Percentiles rank a stretch among this genome's conserved stretches.
Evolutionary conservation across 176 grass and related monocot genomes (phyloP).

Genomic region (Musa beccarii): DNA sequence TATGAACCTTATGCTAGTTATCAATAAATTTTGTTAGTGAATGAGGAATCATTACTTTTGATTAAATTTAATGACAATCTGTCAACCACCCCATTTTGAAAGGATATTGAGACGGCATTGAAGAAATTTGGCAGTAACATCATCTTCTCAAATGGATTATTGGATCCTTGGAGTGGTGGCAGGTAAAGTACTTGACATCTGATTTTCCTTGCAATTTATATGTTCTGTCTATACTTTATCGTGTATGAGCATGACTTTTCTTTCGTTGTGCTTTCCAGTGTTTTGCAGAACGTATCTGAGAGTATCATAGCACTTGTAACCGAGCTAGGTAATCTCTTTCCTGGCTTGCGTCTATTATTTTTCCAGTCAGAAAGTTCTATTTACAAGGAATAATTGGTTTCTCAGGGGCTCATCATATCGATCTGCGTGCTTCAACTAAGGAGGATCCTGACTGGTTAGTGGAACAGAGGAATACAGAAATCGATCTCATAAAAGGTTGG

Average conservation of each 20-base stretch:
- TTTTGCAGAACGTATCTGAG: conserved; percentile 74
- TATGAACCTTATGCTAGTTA: too few relatives aligned
- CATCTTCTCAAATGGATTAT: conserved; percentile 92
- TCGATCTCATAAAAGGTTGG: conserved; percentile 65
- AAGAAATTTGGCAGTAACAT: conserved; percentile 89
- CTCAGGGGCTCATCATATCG: conserved; percentile 85
- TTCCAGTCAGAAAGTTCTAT: background rate
- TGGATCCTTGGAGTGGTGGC: conserved; percentile 91
- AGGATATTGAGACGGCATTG: conserved; percentile 60
- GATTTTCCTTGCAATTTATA: background rate
- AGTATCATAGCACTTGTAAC: conserved; percentile 74
- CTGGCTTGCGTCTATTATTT: background rate
- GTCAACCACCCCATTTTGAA: background rate
- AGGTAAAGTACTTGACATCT: conserved; percentile 37
- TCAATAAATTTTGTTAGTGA: background rate
- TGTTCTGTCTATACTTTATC: conserved; percentile 12
- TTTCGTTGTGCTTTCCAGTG: conserved; percentile 40
- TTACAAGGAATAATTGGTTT: conserved; percentile 4
- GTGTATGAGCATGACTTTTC: conserved; percentile 6
- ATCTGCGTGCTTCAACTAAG: conserved; percentile 44
- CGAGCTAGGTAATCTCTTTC: conserved; percentile 54
- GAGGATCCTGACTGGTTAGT: conserved; percentile 82
- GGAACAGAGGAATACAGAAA: conserved; percentile 59
- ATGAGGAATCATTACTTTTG: background rate
- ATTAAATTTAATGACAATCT: background rate